Evolutionary conservation across 805 yeast species (phyloP), one percentile per base, ranked within the genome.

Genomic region (Kuraishia piskuri): DNA sequence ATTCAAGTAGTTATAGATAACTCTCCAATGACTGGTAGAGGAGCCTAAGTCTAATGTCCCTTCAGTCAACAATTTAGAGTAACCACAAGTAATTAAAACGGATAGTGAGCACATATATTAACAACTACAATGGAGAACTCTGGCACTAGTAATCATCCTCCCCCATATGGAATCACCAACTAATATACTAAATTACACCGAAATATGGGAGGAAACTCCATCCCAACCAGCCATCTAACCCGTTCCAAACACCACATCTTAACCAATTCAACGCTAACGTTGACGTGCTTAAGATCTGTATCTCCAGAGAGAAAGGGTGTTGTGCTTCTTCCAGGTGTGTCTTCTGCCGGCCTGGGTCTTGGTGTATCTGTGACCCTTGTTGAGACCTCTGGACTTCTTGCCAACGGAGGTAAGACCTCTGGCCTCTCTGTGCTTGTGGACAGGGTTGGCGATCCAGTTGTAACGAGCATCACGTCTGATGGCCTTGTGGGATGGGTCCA

Each of bases 381-480:
- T 90, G 86, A 94, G 90, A 89, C 99, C 99, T 86, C 99, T 88
- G 79, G 96, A 90, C 79, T 90, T 87, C 95, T 91, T 94, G 76
- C 99, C 99, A 68, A 91, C 84, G 68, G 96, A 72, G 72, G 99
- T 94, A 71, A 94, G 89, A 79, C 98, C 98, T 86, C 99, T 92
- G 71, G 95, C 80, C 82, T 94, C 99, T 81, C 99, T 90, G 88
- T 90, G 97, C 87, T 94, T 94, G 96, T 94, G 99, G 64, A 94
- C 99, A 71, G 99, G 96, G 88, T 89, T 88, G 74, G 80, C 90
- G 79, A 94, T 94, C 99, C 99, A 94, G 98, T 94, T 94, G 96
- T 84, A 84, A 80, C 94, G 86, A 68, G 99, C 86, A 73, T 91
- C 97, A 78, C 96, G 88, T 83, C 97, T 90, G 85, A 94, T 90